Evolutionary conservation across 2,329 filamentous ascomycete genomes (phyloP), one percentile per base, ranked within the genome.

Genomic region (Furcasterigmium furcatum): DNA sequence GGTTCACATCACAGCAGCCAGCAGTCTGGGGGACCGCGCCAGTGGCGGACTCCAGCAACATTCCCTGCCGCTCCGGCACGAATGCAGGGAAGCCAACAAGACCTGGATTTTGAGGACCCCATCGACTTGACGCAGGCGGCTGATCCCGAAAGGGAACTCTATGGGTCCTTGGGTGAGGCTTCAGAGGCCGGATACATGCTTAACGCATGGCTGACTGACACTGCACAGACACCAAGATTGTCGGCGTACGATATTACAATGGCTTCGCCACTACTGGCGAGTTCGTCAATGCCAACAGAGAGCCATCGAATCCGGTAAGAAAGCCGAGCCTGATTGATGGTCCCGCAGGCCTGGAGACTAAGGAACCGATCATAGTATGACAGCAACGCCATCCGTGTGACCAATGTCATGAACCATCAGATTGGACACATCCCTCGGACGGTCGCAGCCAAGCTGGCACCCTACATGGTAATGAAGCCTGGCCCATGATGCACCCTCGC

Each of bases 351-450:
- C n/a, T n/a, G n/a, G n/a, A n/a, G n/a, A n/a, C n/a, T n/a, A n/a
- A n/a, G n/a, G n/a, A n/a, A 52, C 38, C 40, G 32, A 38, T 38
- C 5, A 24, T 13, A 71, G 53, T 88, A 86, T 58, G 88, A 94
- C 58, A 51, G 54, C 6, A 94, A 94, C 65, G 89, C 89, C 0
- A 89, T 95, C 46, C 79, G 82, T 5, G 80, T 95, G 2, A 76
- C 87, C 55, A 95, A 94, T 61, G 87, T 91, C 13, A 77, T 87
- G 58, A 78, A 81, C 14, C 62, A 65, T 8, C 89, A 95, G 57
- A 88, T 95, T 55, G 90, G 90, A 1, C 89, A 95, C 63, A 72
- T 95, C 34, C 85, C 87, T 7, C 73, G 80, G 12, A 72, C 66
- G 1, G 58, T 89, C 19, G 88, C 84, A 1, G 68, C 73, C n/a